These are phyloP conservation scores for Fomitopsis schrenkii DNA, from an alignment of 1,284 basidiomycete species.

Conservation along the genomic window DNA sequence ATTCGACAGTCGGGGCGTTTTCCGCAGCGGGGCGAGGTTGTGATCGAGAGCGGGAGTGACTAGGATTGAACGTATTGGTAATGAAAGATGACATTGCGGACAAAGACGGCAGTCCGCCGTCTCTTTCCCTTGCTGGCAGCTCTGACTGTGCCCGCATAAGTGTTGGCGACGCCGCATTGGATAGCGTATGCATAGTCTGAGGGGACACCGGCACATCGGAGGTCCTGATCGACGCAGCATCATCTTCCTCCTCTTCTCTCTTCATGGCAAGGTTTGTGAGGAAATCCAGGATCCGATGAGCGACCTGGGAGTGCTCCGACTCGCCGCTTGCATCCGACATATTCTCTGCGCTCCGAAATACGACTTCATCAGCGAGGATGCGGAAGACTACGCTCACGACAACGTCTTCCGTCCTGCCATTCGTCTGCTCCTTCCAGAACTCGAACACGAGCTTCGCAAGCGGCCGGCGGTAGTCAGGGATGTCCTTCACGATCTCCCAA, in stretches of 20 bases:
- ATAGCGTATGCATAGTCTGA: conserved; percentile 25
- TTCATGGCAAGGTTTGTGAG: conserved; percentile 36
- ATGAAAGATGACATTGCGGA: conserved; percentile 51
- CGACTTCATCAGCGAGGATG: conserved; percentile 60
- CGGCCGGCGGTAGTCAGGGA: conserved; percentile 57
- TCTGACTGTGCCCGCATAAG: conserved; percentile 57
- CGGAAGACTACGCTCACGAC: conserved; percentile 53
- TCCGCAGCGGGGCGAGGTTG: conserved; percentile 29
- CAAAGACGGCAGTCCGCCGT: conserved; percentile 41
- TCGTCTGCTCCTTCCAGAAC: conserved; percentile 42
- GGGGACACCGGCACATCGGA: conserved; percentile 27
- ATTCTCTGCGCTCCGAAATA: conserved; percentile 43
- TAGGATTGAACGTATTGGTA: conserved; percentile 53
- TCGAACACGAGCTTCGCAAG: conserved; percentile 56
- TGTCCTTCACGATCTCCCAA: conserved; percentile 64
- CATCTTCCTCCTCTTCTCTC: conserved; percentile 31
- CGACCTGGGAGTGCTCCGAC: conserved; percentile 11
- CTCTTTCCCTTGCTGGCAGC: conserved; percentile 37
- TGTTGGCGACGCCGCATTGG: conserved; percentile 44
- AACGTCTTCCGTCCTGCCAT: conserved; percentile 28
- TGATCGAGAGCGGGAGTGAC: conserved; percentile 51
- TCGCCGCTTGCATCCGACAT: conserved; percentile 22
- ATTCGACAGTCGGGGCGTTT: conserved; percentile 24
- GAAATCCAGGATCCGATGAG: conserved; percentile 24
- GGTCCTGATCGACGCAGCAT: conserved; percentile 32